phyloP scores from a whole-genome alignment of 2,329 filamentous ascomycete species.

The Talaromyces sp. region DNA sequence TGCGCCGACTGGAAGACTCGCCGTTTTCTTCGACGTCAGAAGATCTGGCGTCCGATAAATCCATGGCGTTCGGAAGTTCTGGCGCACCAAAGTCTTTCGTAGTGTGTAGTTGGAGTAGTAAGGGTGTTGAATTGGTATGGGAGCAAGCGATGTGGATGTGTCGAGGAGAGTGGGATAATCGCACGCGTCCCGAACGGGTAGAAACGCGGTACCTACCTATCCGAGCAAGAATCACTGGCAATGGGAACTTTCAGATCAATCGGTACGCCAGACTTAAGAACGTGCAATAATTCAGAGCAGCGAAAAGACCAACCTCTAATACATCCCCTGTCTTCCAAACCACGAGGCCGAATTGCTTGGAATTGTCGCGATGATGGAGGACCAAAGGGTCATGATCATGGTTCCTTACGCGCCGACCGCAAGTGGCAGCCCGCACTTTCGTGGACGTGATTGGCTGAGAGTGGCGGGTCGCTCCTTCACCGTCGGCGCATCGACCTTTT shows the following conservation, averaged over 20 bases:
- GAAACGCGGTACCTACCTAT: constrained; percentile 17
- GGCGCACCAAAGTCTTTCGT: not conserved
- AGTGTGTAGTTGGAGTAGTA: not conserved
- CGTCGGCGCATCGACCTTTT: not conserved
- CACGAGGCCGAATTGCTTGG: not conserved
- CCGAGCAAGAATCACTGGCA: not conserved
- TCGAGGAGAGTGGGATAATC: constrained; percentile 11
- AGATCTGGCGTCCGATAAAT: constrained; percentile 13
- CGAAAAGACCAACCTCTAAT: not conserved
- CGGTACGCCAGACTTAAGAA: not conserved
- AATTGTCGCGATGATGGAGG: not conserved
- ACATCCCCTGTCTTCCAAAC: not conserved
- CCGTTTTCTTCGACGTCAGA: constrained; percentile 19
- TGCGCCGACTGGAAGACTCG: constrained; percentile 24
- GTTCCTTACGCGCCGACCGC: constrained; percentile 10
- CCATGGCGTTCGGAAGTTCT: constrained; percentile 4
- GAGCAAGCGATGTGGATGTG: not conserved
- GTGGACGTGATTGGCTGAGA: constrained; percentile 6
- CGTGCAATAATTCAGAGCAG: not conserved
- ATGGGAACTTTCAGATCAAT: not conserved
- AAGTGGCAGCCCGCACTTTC: constrained; percentile 5
- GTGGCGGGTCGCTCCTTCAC: constrained; percentile 1
- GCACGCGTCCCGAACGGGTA: constrained; percentile 17
- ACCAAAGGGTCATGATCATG: not conserved
- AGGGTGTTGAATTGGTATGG: not conserved